Conservation (phyloP, 179 eudicot species). For the Drosera spatulata region DNA sequence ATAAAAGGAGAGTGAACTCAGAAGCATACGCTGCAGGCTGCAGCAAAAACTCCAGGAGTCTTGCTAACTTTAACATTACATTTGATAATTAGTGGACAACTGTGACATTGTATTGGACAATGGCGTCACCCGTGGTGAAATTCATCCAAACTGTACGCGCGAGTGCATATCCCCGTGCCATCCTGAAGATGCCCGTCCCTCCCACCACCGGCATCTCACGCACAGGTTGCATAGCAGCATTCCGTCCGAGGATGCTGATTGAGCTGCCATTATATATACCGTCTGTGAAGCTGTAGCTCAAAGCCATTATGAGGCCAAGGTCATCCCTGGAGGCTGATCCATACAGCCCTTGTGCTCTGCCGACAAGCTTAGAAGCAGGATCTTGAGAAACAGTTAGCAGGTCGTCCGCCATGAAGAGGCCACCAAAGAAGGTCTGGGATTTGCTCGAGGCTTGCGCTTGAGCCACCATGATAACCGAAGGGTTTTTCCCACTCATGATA, state of each 20-base stretch:
- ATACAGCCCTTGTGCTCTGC: conserved; percentile 48
- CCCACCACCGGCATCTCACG: conserved; percentile 52
- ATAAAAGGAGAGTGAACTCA: too few species aligned
- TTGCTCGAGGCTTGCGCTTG: conserved; percentile 11
- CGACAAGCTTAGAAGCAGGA: conserved; percentile 35
- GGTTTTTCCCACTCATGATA: conserved; percentile 29
- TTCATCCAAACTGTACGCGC: conserved; percentile 28
- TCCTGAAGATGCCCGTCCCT: conserved; percentile 43
- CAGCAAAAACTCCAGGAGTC: not conserved
- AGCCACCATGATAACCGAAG: conserved; percentile 29
- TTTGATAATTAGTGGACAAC: conserved; percentile 19
- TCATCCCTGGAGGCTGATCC: conserved; percentile 37
- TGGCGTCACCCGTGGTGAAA: conserved; percentile 33
- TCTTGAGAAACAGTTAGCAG: conserved; percentile 34
- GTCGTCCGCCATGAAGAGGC: conserved; percentile 41
- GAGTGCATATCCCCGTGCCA: conserved; percentile 48
- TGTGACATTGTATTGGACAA: conserved; percentile 47
- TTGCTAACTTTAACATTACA: not conserved
- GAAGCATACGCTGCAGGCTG: not conserved
- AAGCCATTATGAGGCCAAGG: conserved; percentile 35
- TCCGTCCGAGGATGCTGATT: conserved; percentile 34
- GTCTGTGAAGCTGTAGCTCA: conserved; percentile 32
- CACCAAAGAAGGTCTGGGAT: conserved; percentile 25
- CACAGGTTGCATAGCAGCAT: conserved; percentile 18
- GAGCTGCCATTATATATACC: conserved; percentile 42